phyloP scores from a whole-genome alignment of 2,329 filamentous ascomycete genomes.

The Fusarium sp. region DNA sequence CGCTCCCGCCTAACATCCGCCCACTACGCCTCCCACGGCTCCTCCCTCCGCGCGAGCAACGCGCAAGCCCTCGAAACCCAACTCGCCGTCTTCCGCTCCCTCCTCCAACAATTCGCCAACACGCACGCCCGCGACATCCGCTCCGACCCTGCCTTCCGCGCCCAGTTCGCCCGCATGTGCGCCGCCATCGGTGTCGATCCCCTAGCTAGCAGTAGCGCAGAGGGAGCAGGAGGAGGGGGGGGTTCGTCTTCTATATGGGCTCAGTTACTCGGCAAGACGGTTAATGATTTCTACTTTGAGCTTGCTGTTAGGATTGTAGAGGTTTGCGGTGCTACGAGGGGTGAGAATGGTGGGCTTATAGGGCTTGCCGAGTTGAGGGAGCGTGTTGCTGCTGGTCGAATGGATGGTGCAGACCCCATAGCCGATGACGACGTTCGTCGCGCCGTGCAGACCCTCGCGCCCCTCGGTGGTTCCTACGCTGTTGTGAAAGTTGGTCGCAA shows the following conservation, averaged over 20 bases:
- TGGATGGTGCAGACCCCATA: conserved; percentile 81
- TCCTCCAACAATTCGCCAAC: conserved; percentile 93
- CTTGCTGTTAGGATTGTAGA: conserved; percentile 96
- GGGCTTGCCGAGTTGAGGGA: conserved; percentile 84
- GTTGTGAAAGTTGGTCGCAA: conserved; percentile 85
- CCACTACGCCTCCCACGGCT: conserved; percentile 91
- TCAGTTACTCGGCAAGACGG: conserved; percentile 87
- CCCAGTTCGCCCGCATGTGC: conserved; percentile 99
- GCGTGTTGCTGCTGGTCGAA: conserved; percentile 76
- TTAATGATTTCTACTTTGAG: conserved; percentile 99
- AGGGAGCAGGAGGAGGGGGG: conserved; percentile 58
- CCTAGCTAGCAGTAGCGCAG: conserved; percentile 66
- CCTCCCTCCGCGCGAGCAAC: conserved; percentile 84
- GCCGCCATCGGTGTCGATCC: conserved; percentile 96
- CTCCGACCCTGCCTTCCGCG: conserved; percentile 92
- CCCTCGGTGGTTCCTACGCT: conserved; percentile 88
- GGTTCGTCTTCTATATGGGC: conserved; percentile 82
- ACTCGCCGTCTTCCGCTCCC: conserved; percentile 93
- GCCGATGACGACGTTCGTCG: conserved; percentile 93
- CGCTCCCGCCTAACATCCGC: conserved; percentile 85
- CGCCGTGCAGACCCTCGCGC: conserved; percentile 86
- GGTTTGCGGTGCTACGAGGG: conserved; percentile 85
- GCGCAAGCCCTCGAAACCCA: conserved; percentile 89
- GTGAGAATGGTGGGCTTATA: conserved; percentile 93
- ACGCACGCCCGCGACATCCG: conserved; percentile 97